Percentiles rank a stretch among this genome's conserved stretches.
Conservation (phyloP, 2,329 filamentous ascomycete genomes). For the Trichoderma atroviride region DNA sequence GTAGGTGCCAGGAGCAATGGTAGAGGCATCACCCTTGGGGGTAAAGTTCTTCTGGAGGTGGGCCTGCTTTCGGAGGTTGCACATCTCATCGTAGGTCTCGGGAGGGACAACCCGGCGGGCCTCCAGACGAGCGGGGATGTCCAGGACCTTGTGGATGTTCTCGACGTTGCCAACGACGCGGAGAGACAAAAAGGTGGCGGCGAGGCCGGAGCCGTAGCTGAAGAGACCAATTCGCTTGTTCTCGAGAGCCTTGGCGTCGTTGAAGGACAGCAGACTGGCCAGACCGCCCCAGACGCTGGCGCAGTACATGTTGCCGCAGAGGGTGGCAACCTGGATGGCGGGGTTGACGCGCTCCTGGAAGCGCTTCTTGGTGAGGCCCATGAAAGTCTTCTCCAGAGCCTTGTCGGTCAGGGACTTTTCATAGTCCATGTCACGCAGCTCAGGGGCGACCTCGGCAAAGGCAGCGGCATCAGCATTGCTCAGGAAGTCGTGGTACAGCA, state of each 20-base stretch:
- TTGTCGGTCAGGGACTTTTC: constrained; percentile 79
- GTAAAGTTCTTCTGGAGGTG: constrained; percentile 80
- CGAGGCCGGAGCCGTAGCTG: constrained; percentile 78
- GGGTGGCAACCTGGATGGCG: constrained; percentile 73
- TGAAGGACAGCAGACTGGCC: constrained; percentile 67
- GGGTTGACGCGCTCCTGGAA: constrained; percentile 78
- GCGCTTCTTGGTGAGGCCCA: constrained; percentile 80
- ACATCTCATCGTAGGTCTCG: constrained; percentile 77
- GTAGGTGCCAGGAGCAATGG: constrained; percentile 69
- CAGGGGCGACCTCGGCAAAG: constrained; percentile 75
- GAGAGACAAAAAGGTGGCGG: constrained; percentile 72
- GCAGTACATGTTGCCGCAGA: constrained; percentile 72
- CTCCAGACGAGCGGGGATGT: constrained; percentile 70
- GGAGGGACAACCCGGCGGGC: constrained; percentile 68
- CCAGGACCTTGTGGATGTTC: constrained; percentile 66
- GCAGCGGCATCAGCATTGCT: constrained; percentile 65
- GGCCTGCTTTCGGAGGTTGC: constrained; percentile 77
- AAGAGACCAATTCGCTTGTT: constrained; percentile 76
- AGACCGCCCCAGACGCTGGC: constrained; percentile 77
- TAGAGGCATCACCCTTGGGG: constrained; percentile 68
- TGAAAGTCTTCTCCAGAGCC: constrained; percentile 83
- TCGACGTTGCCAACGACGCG: constrained; percentile 72
- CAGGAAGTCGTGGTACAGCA: constrained; percentile 86
- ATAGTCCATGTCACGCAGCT: constrained; percentile 78
- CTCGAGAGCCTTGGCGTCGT: constrained; percentile 63